Percentiles rank a stretch among this genome's conserved stretches.
Conservation (phyloP, 2,329 filamentous ascomycete genomes). For the Xylariaceae sp. region DNA sequence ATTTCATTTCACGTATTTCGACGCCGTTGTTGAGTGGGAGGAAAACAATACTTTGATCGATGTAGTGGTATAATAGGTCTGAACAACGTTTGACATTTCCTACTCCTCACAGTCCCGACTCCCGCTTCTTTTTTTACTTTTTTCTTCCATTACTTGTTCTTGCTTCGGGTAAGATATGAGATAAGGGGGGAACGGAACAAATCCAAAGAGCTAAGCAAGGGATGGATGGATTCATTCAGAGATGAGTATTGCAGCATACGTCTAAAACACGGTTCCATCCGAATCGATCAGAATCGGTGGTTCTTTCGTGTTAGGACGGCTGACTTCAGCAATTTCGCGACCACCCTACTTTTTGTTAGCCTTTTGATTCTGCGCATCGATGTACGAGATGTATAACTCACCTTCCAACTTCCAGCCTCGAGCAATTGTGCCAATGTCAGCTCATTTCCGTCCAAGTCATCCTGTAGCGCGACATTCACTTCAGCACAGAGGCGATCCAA, state of each 20-base stretch:
- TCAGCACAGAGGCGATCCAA: constrained; percentile 60
- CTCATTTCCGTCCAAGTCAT: constrained; percentile 61
- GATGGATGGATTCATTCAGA: neutral
- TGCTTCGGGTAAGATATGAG: neutral
- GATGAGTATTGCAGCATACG: neutral
- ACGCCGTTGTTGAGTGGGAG: neutral
- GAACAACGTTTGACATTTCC: neutral
- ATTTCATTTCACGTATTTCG: neutral
- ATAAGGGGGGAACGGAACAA: neutral
- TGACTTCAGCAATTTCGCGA: constrained; percentile 91
- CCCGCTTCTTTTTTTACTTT: neutral
- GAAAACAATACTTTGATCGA: neutral
- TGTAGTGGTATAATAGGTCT: neutral
- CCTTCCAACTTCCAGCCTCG: constrained; percentile 98
- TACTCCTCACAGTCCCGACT: neutral
- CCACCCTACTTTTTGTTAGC: constrained; percentile 58
- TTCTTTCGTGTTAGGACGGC: constrained; percentile 91
- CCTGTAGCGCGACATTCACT: constrained; percentile 64
- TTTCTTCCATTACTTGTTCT: neutral
- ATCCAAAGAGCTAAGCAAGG: neutral
- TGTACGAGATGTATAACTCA: constrained; percentile 13
- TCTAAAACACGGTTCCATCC: constrained; percentile 90
- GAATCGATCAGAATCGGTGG: constrained; percentile 94
- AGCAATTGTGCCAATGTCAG: constrained; percentile 82
- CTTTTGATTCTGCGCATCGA: neutral